A percentile compares a stretch with the other conserved stretches of the same genome.
Conservation (phyloP, 495 filamentous ascomycete species). For the Neurospora sp. region DNA sequence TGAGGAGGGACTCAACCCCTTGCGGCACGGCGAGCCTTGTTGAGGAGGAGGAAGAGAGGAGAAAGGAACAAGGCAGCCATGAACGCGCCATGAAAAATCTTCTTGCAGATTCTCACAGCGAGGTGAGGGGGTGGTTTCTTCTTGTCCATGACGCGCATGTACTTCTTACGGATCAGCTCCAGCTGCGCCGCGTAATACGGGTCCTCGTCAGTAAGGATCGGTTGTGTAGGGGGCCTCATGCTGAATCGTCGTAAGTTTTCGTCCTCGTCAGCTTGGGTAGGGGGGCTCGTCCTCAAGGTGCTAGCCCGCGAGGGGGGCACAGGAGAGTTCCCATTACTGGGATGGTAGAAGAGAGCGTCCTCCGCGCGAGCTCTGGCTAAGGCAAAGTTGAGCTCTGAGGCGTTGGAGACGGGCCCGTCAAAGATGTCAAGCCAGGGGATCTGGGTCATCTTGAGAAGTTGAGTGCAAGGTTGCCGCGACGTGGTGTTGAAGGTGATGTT, state of each 20-base stretch:
- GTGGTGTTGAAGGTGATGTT: not conserved
- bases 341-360: not conserved
- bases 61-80: not conserved
- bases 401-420: not conserved
- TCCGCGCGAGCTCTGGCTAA: not conserved
- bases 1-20: not conserved
- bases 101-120: not conserved
- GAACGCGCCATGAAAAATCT: not conserved
- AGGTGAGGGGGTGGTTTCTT: not conserved
- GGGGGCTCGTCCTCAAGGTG: not conserved
- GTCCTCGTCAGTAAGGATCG: not conserved
- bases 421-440: not conserved
- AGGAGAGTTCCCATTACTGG: not conserved
- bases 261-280: not conserved
- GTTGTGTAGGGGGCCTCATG: not conserved
- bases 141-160: not conserved
- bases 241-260: not conserved
- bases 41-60: not conserved
- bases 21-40: not conserved
- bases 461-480: not conserved
- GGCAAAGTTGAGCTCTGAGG: not conserved
- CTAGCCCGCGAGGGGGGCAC: not conserved
- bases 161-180: not conserved
- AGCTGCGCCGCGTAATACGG: not conserved
- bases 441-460: not conserved